Base-by-base conservation (phyloP, 225 moss, liverwort and hornwort species). In the Ulota crispa region DNA sequence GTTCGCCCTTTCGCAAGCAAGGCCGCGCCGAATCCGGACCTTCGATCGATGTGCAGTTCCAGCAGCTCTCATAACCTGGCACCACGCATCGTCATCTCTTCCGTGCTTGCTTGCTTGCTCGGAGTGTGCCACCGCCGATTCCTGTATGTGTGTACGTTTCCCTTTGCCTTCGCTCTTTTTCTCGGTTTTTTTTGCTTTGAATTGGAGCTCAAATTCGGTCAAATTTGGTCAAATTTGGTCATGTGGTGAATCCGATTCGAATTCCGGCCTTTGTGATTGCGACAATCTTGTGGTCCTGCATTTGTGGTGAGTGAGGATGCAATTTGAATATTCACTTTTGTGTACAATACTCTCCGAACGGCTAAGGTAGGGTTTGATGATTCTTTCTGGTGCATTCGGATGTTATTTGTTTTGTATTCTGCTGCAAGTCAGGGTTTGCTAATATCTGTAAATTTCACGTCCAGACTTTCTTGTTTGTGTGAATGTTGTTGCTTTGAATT, bases 151-250 rank as follows among this genome's bases (percentile, higher is more conserved):
- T 59, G 79, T 67, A 83, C 11, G 66, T 73, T 27, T 37, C 23
- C 21, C 43, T 57, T 43, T 2, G 1, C 21, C 72, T 34, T 20
- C 20, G 1, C 26, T 31, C 42, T 8, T 5, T 32, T 31, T 66
- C 77, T 61, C 5, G 24, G 26, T 56, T 56, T 34, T 20, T 11
- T 37, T 18, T 27, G 72, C 63, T 20, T 13, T 39, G 9, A 64
- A 54, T 53, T 70, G 12, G 56, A 76, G 73, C 61, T 80, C 76
- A 8, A 39, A 43, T 75, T 41, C 64, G 23, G 15, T 73, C 36
- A 0, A 4, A 41, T 1, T 24, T 15, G 34, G 34, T 1, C 15
- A n/a, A n/a, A n/a, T n/a, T n/a, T n/a, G n/a, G n/a, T n/a, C n/a
- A n/a, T n/a, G n/a, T n/a, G n/a, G n/a, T n/a, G n/a, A n/a, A n/a